A percentile compares a stretch with the other conserved stretches of the same genome.
Evolutionary conservation across 768 basidiomycete genomes (phyloP).

Genomic region (Nevesoporus exiguus): DNA sequence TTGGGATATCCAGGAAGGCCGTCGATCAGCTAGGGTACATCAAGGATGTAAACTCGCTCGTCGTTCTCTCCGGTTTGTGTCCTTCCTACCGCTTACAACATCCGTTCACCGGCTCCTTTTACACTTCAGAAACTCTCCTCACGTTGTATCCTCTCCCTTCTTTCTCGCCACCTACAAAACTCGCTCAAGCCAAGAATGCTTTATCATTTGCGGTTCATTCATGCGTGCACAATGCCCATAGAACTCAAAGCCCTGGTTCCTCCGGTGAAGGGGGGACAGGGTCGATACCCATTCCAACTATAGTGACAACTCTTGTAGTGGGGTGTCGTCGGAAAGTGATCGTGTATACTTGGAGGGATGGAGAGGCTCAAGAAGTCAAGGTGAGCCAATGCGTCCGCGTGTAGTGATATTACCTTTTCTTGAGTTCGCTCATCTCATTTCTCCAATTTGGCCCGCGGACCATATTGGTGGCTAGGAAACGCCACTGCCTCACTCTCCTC

Average conservation of each 20-base stretch:
- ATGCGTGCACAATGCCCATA: constrained; percentile 45
- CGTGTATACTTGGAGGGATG: constrained; percentile 83
- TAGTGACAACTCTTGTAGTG: constrained; percentile 75
- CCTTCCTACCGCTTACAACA: constrained; percentile 11
- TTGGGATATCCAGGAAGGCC: constrained; percentile 56
- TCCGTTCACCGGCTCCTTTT: constrained; percentile 2
- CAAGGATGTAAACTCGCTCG: constrained; percentile 81
- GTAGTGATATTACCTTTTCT: not conserved
- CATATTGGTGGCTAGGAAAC: constrained; percentile 55
- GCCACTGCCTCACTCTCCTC: constrained; percentile 83
- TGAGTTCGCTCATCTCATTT: not conserved
- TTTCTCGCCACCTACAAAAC: constrained; percentile 63
- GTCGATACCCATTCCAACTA: constrained; percentile 52
- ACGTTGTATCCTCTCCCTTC: constrained; percentile 76
- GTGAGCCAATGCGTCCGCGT: constrained; percentile 36
- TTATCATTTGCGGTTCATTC: constrained; percentile 79
- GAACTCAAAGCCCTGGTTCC: constrained; percentile 22
- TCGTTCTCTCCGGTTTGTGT: constrained; percentile 71
- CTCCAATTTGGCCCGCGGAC: not conserved
- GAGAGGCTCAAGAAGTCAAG: constrained; percentile 68
- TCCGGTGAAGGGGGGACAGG: constrained; percentile 6
- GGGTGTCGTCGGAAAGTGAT: constrained; percentile 86
- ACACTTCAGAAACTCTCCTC: constrained; percentile 58
- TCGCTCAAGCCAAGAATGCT: constrained; percentile 75
- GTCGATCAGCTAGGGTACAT: constrained; percentile 89